Evolutionary conservation across 257 asterid species (phyloP).

Genomic region (Voacanga thouarsii): DNA sequence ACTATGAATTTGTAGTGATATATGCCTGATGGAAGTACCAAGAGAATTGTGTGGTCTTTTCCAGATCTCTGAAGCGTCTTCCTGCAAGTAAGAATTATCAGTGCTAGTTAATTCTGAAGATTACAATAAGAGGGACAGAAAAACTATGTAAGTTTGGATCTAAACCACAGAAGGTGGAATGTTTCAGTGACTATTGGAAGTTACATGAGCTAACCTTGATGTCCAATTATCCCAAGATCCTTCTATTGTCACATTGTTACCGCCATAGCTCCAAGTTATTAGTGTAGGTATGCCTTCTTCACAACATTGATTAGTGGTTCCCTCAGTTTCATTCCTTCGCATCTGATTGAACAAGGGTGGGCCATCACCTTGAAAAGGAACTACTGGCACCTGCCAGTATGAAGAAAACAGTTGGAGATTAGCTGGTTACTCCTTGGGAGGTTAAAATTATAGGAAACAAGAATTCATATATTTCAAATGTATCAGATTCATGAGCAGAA

Average conservation of each 20-base stretch:
- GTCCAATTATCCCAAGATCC: slow-evolving; percentile 99
- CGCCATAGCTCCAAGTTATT: slow-evolving; percentile 40
- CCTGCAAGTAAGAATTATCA: slow-evolving; percentile 42
- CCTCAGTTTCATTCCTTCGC: slow-evolving; percentile 29
- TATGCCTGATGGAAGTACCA: slow-evolving; percentile 81
- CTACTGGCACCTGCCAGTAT: slow-evolving; percentile 57
- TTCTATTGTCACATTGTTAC: slow-evolving; percentile 71
- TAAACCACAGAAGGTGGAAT: neutral
- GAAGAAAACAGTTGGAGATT: slow-evolving; percentile 18
- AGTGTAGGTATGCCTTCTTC: slow-evolving; percentile 33
- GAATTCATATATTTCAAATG: neutral
- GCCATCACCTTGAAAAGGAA: slow-evolving; percentile 52
- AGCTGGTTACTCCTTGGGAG: slow-evolving; percentile 11
- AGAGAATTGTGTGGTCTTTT: slow-evolving; percentile 74
- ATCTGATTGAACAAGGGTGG: slow-evolving; percentile 37
- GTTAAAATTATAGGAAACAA: slow-evolving; percentile 2
- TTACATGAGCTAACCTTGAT: slow-evolving; percentile 48
- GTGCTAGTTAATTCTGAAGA: neutral
- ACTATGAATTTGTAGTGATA: slow-evolving; percentile 75
- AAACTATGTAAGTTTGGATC: too few relatives aligned
- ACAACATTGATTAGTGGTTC: neutral
- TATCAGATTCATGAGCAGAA: neutral
- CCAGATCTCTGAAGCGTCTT: slow-evolving; percentile 76
- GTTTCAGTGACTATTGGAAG: neutral
- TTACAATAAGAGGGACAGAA: neutral